A percentile compares a stretch with the other conserved stretches of the same genome.
Evolutionary conservation across 305 asterid species (phyloP).

Genomic region (Fraxinus angustifolia): DNA sequence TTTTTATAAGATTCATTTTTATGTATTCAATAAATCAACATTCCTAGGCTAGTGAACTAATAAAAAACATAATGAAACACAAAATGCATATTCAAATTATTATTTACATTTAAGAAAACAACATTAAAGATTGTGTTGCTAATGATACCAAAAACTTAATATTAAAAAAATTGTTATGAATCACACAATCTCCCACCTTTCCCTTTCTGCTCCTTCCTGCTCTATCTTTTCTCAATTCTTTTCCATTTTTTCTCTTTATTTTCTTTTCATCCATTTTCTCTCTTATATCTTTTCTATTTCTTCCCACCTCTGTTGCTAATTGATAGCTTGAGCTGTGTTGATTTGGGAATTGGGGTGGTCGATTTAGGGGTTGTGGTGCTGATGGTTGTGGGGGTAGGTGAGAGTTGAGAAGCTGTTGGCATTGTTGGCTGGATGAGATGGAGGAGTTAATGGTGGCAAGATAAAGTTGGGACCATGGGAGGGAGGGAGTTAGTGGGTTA

Average conservation of each 20-base stretch:
- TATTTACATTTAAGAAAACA: not conserved
- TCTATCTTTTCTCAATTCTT: not conserved
- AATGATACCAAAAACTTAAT: not conserved
- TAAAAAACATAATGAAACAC: not conserved
- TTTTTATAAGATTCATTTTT: not conserved
- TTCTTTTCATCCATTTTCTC: not conserved
- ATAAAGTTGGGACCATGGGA: not conserved
- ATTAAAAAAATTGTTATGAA: not conserved
- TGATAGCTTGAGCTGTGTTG: not conserved
- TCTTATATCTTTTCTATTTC: not conserved
- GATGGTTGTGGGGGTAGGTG: not conserved
- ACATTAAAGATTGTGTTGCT: not conserved
- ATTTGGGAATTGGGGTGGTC: not conserved
- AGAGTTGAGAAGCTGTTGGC: not conserved
- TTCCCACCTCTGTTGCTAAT: not conserved
- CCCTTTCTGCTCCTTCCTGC: not conserved
- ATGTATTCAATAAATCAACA: not conserved
- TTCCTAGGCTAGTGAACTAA: not conserved
- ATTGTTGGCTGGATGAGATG: not conserved
- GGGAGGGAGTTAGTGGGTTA: not conserved
- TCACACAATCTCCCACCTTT: not conserved
- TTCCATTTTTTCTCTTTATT: not conserved
- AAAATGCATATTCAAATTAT: not conserved
- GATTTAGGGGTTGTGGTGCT: not conserved
- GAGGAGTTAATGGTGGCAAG: not conserved